Base-by-base conservation (phyloP, 306 rosid species). In the Vigna trinervia region DNA sequence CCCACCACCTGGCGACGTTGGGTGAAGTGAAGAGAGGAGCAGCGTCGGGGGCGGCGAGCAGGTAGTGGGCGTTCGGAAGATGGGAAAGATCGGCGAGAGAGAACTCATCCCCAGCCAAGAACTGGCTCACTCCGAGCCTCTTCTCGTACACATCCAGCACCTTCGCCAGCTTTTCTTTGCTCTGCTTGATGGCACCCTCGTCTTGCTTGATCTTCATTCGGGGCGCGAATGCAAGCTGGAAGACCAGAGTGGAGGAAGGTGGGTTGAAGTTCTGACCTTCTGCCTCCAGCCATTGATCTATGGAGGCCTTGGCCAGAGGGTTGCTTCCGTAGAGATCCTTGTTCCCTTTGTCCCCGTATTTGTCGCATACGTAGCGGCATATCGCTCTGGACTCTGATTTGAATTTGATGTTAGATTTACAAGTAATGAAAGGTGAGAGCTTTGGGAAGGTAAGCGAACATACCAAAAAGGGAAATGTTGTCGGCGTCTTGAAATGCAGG, bases 21-120 rank as follows among this genome's bases (percentile, higher is more conserved):
- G 86, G 79, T 71, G 89, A 85, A 65, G 86, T 65, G 75, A 91
- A 86, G 30, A 89, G 81, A 1, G 69, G 22, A 54, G 75, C 81
- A 0, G 68, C 82, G 80, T 9, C 81, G 28, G 58, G 74, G 9
- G 64, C 73, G 53, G 75, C 48, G 19, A 86, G 48, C 84, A 91
- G 53, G 75, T 88, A 93, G 4, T 93, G 92, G 0, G 86, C 43
- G 78, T 93, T 93, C 9, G 98, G 98, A 86, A 93, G 86, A 81
- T 93, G 98, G 0, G 96, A 93, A 62, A 91, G 98, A 38, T 93
- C 98, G 0, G 98, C 96, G 36, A 93, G 85, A 12, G 97, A 85
- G 82, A 93, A 93, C 4, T 91, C 84, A 14, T 93, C 90, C 0
- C 98, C 97, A 0, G 92, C 94, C 86, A 93, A 75, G 90, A 84